phyloP scores from a whole-genome alignment of 768 basidiomycete genomes.

The Tylopilus cervinicoccineus region DNA sequence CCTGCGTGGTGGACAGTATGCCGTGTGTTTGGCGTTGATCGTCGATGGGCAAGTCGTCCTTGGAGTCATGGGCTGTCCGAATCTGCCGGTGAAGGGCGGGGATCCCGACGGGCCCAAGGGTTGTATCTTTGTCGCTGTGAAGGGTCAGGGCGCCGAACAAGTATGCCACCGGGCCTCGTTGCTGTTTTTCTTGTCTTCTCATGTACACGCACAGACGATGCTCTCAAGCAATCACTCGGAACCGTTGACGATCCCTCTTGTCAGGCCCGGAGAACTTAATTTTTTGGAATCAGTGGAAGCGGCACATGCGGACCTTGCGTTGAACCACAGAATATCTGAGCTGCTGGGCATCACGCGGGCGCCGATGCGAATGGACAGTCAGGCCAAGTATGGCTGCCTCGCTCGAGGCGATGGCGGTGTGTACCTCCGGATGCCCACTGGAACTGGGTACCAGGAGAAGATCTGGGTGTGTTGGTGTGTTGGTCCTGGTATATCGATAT shows the following conservation, averaged over 20 bases:
- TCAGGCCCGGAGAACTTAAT: constrained; percentile 46
- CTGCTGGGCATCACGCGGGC: constrained; percentile 60
- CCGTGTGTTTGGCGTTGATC: constrained; percentile 85
- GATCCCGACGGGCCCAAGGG: constrained; percentile 63
- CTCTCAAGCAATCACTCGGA: constrained; percentile 48
- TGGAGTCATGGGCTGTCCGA: constrained; percentile 91
- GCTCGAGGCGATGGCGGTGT: constrained; percentile 81
- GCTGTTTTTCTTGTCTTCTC: background rate
- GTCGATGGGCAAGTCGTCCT: constrained; percentile 74
- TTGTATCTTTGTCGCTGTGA: constrained; percentile 82
- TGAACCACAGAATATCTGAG: constrained; percentile 69
- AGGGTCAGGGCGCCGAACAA: constrained; percentile 80
- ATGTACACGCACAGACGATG: constrained; percentile 38
- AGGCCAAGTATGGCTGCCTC: constrained; percentile 90
- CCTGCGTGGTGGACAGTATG: constrained; percentile 88
- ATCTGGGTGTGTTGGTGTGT: constrained; percentile 74
- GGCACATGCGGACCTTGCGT: constrained; percentile 85
- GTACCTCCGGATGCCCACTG: constrained; percentile 78
- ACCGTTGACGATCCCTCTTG: constrained; percentile 44
- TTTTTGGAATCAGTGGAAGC: constrained; percentile 93
- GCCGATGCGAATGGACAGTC: constrained; percentile 88
- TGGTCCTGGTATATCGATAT: too few relatives aligned
- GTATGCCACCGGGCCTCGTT: constrained; percentile 27
- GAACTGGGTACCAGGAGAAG: constrained; percentile 81
- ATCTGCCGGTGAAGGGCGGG: constrained; percentile 59